Conservation (phyloP, 768 basidiomycete species). For the Leccinum obscurum region DNA sequence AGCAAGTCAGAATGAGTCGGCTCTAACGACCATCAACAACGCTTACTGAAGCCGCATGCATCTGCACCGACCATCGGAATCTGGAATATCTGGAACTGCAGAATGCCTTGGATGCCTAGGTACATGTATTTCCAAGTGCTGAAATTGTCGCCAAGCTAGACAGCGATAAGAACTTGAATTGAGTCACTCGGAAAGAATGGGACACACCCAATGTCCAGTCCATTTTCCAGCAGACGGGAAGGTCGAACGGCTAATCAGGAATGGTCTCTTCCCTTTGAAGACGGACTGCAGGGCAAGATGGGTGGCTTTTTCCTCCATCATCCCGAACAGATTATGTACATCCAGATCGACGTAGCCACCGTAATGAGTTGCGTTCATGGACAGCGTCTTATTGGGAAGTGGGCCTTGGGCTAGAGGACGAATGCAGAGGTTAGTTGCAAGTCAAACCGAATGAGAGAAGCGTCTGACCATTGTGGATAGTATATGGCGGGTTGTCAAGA, state of each 20-base stretch:
- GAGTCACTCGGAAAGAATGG: background rate
- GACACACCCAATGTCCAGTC: constrained; percentile 67
- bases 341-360: constrained; percentile 65
- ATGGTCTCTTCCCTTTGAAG: constrained; percentile 62
- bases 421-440: background rate
- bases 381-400: constrained; percentile 56
- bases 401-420: constrained; percentile 44
- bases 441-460: background rate
- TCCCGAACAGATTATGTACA: constrained; percentile 68
- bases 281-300: constrained; percentile 56
- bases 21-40: background rate
- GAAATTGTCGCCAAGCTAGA: constrained; percentile 72
- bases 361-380: constrained; percentile 71
- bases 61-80: constrained; percentile 86
- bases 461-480: constrained; percentile 66
- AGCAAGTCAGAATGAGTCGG: background rate
- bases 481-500: constrained; percentile 61
- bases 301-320: constrained; percentile 70
- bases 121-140: constrained; percentile 75
- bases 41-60: constrained; percentile 41
- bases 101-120: constrained; percentile 68
- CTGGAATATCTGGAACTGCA: constrained; percentile 84
- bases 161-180: background rate
- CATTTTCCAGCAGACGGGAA: constrained; percentile 68
- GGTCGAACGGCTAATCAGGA: constrained; percentile 68